These are phyloP conservation scores for Hypoxylon fuscum DNA, from an alignment of 495 filamentous ascomycete genomes.

Conservation along the genomic window DNA sequence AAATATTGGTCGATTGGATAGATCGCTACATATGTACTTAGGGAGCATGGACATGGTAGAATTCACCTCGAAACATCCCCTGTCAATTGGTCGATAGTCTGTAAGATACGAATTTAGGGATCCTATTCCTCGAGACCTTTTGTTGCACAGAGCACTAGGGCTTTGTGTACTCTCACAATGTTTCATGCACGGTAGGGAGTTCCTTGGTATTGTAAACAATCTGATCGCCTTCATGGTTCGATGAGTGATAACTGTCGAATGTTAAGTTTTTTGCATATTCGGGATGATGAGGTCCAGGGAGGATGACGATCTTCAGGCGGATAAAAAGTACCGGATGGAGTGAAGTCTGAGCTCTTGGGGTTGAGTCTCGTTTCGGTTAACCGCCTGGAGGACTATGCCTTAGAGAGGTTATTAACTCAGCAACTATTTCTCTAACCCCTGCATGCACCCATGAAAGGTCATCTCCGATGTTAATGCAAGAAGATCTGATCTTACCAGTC, in stretches of 20 bases:
- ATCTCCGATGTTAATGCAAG: conserved; percentile 42
- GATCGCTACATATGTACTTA: too few relatives aligned
- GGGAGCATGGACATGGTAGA: neutral
- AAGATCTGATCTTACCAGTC: conserved; percentile 38
- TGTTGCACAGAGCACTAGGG: conserved; percentile 22
- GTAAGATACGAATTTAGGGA: conserved; percentile 22
- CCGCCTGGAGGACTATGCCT: conserved; percentile 8
- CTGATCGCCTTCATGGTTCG: conserved; percentile 2
- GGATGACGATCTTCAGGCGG: conserved; percentile 25
- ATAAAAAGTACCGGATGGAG: conserved; percentile 10
- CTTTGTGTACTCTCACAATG: conserved; percentile 27
- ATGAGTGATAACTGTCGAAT: conserved; percentile 8
- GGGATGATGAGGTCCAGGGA: conserved; percentile 3
- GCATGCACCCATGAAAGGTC: conserved; percentile 31
- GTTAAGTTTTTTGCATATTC: neutral
- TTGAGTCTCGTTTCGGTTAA: conserved; percentile 27
- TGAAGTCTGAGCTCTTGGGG: conserved; percentile 27
- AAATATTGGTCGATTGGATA: too few relatives aligned
- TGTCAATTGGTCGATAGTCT: conserved; percentile 15
- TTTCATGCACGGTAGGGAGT: conserved; percentile 26
- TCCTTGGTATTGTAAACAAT: conserved; percentile 25
- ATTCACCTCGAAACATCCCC: neutral
- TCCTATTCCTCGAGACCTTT: conserved; percentile 3
- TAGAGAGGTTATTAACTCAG: conserved; percentile 9
- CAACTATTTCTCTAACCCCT: conserved; percentile 20